phyloP scores from a whole-genome alignment of 257 asterid species.

The Vinca minor region DNA sequence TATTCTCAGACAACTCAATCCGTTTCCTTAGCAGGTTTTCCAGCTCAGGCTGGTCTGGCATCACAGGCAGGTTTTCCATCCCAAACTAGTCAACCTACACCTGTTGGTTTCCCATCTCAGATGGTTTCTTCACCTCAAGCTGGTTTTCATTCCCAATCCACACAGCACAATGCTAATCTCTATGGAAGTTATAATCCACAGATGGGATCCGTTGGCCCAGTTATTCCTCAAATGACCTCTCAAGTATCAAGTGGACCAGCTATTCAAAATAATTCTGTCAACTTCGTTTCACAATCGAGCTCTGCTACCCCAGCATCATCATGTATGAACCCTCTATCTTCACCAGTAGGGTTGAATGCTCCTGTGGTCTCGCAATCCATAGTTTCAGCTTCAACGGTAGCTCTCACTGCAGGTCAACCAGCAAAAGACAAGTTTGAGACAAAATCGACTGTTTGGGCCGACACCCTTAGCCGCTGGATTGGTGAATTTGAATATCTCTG shows the following conservation, averaged over 20 bases:
- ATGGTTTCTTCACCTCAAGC: conserved; percentile 27
- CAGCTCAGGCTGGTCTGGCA: conserved; percentile 39
- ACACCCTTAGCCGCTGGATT: conserved; percentile 93
- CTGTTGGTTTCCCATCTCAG: conserved; percentile 34
- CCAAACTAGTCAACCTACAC: conserved; percentile 38
- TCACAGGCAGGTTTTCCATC: conserved; percentile 41
- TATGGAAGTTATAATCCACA: conserved; percentile 45
- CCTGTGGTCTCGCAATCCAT: conserved; percentile 22
- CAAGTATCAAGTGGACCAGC: conserved; percentile 39
- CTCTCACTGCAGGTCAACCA: conserved; percentile 44
- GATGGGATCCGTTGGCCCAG: conserved; percentile 29
- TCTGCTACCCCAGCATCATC: conserved; percentile 31
- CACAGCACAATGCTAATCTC: conserved; percentile 36
- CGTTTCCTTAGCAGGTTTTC: conserved; percentile 27
- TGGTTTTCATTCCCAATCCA: conserved; percentile 23
- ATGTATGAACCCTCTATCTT: conserved; percentile 37
- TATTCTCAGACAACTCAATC: conserved; percentile 18
- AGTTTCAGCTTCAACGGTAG: too few relatives aligned
- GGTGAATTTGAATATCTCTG: conserved; percentile 87
- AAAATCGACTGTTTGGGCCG: conserved; percentile 95
- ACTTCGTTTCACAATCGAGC: conserved; percentile 35
- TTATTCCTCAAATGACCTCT: conserved; percentile 33
- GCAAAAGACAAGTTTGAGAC: conserved; percentile 78
- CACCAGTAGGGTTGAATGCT: conserved; percentile 31
- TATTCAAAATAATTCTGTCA: conserved; percentile 28